Percentiles rank a stretch among this genome's conserved stretches.
Evolutionary conservation across 1,284 basidiomycete genomes (phyloP).

Genomic region (Dichomitus squalens): DNA sequence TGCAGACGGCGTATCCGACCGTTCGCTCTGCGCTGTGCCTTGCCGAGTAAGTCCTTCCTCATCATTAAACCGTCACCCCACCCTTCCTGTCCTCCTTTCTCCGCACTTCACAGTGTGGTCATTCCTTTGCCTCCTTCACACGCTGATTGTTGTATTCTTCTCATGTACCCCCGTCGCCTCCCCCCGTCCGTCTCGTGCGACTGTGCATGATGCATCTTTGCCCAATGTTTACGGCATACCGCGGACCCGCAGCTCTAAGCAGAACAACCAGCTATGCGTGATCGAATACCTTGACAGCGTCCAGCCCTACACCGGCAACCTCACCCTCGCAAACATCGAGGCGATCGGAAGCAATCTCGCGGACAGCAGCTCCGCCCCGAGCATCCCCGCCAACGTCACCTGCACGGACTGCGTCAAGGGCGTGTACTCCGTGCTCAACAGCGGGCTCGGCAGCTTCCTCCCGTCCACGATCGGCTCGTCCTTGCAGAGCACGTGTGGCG

Average conservation of each 20-base stretch:
- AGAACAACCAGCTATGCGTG: slow-evolving; percentile 49
- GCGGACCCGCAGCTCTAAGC: slow-evolving; percentile 36
- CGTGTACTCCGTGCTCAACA: slow-evolving; percentile 48
- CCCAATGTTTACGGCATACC: neutral
- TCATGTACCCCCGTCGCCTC: neutral
- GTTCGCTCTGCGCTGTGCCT: slow-evolving; percentile 54
- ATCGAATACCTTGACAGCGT: slow-evolving; percentile 51
- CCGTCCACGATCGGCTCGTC: slow-evolving; percentile 32
- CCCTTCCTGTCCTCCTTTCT: neutral
- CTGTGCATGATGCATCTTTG: neutral
- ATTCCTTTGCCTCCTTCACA: neutral
- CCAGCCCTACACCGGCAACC: slow-evolving; percentile 45
- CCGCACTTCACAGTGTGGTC: neutral
- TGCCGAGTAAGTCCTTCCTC: slow-evolving; percentile 49
- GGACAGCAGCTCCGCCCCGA: slow-evolving; percentile 22
- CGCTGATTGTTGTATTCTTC: neutral
- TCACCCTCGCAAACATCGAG: slow-evolving; percentile 31
- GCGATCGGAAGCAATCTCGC: slow-evolving; percentile 26
- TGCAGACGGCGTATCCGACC: slow-evolving; percentile 51
- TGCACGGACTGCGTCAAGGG: slow-evolving; percentile 61
- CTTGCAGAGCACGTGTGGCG: slow-evolving; percentile 48
- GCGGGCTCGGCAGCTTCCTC: slow-evolving; percentile 39
- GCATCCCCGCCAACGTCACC: slow-evolving; percentile 45
- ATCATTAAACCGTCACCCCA: neutral
- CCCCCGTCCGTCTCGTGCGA: neutral